Evolutionary conservation across 306 rosid genomes (phyloP), one percentile per base, ranked within the genome.

Genomic region (Quercus suber): DNA sequence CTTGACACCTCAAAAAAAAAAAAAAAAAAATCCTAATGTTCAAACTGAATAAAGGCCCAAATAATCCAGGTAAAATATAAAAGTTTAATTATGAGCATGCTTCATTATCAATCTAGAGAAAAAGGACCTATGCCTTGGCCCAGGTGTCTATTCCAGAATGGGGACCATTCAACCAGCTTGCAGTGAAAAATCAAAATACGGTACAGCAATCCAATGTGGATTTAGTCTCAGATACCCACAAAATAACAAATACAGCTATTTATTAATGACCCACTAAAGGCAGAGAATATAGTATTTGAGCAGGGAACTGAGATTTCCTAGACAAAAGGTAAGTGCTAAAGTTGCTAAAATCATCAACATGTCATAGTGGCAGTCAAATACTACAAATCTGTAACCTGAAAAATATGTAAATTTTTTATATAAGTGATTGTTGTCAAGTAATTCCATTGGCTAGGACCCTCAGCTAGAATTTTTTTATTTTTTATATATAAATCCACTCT

Each of bases 121-220:
- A 51, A 68, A 4, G 68, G 55, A 27, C 0, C 56, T 52, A 37
- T 82, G 75, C 69, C 59, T 41, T 19, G 19, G 51, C 1, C 64
- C 52, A 58, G 19, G 51, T 20, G 15, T 31, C 30, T 58, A 69
- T 2, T 63, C 20, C 41, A 35, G 69, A 69, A 1, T 63, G 41
- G 69, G 69, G 69, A 63, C 41, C 41, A 63, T 28, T 20, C 37
- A 63, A 63, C 4, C 69, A 15, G 8, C 37, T 27, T 6, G 65
- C 33, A 60, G 87, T 84, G 85, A 84, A 37, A 37, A 37, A 37
- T 37, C 3, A 7, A 37, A 79, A 82, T 69, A 25, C 20, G 3
- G 69, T 5, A 63, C 17, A 63, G 1, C 20, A 63, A 18, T 63
- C 69, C 69, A 63, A 14, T 28, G 69, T 11, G 17, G 20, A 63